phyloP scores from a whole-genome alignment of 2,329 filamentous ascomycete species.

The Harringtonia lauricola region DNA sequence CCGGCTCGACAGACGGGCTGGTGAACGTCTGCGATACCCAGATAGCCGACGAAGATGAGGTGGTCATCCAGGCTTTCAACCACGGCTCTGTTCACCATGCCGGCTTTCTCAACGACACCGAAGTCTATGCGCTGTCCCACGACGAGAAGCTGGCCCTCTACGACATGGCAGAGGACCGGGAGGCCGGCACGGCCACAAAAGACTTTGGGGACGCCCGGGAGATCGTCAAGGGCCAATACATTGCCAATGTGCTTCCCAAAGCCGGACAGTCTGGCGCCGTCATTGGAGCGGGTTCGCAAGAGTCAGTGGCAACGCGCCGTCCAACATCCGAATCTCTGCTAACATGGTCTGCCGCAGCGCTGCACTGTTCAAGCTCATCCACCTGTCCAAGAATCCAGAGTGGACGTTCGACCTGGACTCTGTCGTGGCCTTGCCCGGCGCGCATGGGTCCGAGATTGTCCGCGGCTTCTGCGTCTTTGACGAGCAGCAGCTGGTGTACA shows the following conservation, averaged over 20 bases:
- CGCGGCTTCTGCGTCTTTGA: slow-evolving; percentile 54
- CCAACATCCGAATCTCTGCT: neutral
- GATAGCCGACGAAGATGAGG: slow-evolving; percentile 64
- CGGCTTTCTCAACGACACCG: slow-evolving; percentile 53
- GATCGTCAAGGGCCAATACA: slow-evolving; percentile 60
- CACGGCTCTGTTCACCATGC: slow-evolving; percentile 66
- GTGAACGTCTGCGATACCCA: slow-evolving; percentile 66
- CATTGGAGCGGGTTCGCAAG: slow-evolving; percentile 55
- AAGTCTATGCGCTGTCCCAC: slow-evolving; percentile 64
- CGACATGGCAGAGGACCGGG: slow-evolving; percentile 52
- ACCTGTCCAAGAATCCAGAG: slow-evolving; percentile 37
- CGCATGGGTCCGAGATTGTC: slow-evolving; percentile 53
- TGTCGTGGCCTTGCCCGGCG: slow-evolving; percentile 48
- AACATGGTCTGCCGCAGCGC: slow-evolving; percentile 27
- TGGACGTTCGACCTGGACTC: slow-evolving; percentile 46
- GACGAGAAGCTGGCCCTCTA: slow-evolving; percentile 71
- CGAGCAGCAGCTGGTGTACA: slow-evolving; percentile 45
- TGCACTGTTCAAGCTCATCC: slow-evolving; percentile 48
- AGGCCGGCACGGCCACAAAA: slow-evolving; percentile 41
- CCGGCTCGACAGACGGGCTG: slow-evolving; percentile 69
- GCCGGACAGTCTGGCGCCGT: slow-evolving; percentile 44
- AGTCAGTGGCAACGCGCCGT: slow-evolving; percentile 32
- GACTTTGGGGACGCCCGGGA: slow-evolving; percentile 61
- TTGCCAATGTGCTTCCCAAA: slow-evolving; percentile 55
- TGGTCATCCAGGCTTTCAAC: slow-evolving; percentile 68